A percentile compares a stretch with the other conserved stretches of the same genome.
Conservation (phyloP, 2,329 filamentous ascomycete genomes). For the Nannizziopsis barbatae region DNA sequence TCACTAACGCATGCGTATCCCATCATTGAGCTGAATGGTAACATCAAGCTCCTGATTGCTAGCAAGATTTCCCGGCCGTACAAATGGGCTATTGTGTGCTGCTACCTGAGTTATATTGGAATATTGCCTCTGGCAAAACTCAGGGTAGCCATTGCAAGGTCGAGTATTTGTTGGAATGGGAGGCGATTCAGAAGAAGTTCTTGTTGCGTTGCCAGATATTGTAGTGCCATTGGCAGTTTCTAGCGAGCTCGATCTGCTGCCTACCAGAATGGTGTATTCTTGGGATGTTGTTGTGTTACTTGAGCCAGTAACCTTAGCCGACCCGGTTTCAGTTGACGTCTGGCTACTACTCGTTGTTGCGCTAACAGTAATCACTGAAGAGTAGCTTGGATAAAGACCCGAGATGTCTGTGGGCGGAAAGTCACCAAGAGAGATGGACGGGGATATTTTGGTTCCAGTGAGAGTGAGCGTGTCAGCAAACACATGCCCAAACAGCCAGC, state of each 20-base stretch:
- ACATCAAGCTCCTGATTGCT: constrained; percentile 64
- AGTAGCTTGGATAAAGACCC: constrained; percentile 20
- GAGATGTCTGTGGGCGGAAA: constrained; percentile 16
- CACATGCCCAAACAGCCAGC: not conserved
- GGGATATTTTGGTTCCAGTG: constrained; percentile 11
- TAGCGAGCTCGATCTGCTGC: constrained; percentile 22
- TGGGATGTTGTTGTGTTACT: constrained; percentile 25
- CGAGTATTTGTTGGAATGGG: constrained; percentile 55
- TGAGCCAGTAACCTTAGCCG: constrained; percentile 17
- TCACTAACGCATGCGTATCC: constrained; percentile 45
- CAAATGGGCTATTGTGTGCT: constrained; percentile 74
- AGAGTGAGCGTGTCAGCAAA: constrained; percentile 7
- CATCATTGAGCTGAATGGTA: constrained; percentile 63
- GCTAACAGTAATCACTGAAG: constrained; percentile 20
- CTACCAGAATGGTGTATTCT: constrained; percentile 32
- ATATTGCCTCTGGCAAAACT: constrained; percentile 66
- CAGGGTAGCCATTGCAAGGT: constrained; percentile 67
- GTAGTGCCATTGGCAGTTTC: constrained; percentile 25
- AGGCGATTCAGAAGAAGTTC: constrained; percentile 38
- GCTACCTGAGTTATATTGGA: constrained; percentile 70
- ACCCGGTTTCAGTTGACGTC: constrained; percentile 16
- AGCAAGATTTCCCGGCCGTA: constrained; percentile 56
- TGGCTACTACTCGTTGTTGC: constrained; percentile 16
- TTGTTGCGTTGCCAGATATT: constrained; percentile 39
- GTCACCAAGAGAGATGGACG: constrained; percentile 7